Percentiles rank a stretch among this genome's conserved stretches.
Evolutionary conservation across 805 yeast genomes (phyloP).

Genomic region (Zygosaccharomyces gambellarensis): DNA sequence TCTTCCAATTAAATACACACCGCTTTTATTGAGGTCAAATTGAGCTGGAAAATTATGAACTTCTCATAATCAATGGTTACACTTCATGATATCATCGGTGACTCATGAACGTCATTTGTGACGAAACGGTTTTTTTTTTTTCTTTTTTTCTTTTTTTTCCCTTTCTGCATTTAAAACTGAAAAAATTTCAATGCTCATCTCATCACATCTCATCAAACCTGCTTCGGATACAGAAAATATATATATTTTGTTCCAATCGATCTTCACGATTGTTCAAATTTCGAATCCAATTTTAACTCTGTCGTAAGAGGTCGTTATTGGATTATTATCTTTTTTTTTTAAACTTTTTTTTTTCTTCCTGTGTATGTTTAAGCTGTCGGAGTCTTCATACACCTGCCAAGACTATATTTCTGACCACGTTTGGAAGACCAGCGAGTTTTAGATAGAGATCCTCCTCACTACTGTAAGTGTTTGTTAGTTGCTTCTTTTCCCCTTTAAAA

Average conservation of each 20-base stretch:
- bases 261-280: neutral
- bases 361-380: slow-evolving; percentile 33
- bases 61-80: neutral
- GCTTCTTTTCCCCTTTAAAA: slow-evolving; percentile 6
- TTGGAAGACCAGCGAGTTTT: slow-evolving; percentile 47
- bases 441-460: slow-evolving; percentile 10
- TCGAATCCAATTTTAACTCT: neutral
- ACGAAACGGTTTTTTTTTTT: neutral
- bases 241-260: neutral
- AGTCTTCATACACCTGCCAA: slow-evolving; percentile 39
- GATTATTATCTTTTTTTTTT: neutral
- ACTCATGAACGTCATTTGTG: neutral
- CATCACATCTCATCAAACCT: neutral
- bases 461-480: neutral
- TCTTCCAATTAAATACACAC: too few species aligned
- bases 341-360: slow-evolving; percentile 1
- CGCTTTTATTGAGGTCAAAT: neutral
- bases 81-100: slow-evolving; percentile 1
- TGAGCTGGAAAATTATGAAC: neutral
- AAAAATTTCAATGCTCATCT: slow-evolving; percentile 5
- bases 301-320: neutral
- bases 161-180: slow-evolving; percentile 2
- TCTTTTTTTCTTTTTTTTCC: neutral
- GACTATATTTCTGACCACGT: slow-evolving; percentile 49
- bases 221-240: neutral